A percentile compares a stretch with the other conserved stretches of the same genome.
Evolutionary conservation across 345 rosid species (phyloP).

Genomic region (Syzygium oleosum): DNA sequence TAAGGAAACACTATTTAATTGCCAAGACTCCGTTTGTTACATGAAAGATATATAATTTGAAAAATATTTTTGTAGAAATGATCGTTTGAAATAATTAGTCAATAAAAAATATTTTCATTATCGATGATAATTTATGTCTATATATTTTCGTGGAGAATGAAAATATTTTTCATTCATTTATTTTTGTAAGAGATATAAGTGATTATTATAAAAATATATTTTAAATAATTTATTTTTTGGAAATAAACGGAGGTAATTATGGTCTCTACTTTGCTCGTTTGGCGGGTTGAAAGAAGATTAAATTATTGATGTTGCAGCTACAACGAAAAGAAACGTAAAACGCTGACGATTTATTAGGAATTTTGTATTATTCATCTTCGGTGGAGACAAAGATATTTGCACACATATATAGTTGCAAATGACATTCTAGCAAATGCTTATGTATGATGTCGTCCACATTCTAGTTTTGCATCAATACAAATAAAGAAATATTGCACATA

Average conservation of each 20-base stretch:
- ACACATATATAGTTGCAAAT: neutral
- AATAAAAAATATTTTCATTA: neutral
- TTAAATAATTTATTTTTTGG: neutral
- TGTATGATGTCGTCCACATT: neutral
- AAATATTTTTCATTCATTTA: neutral
- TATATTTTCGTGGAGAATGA: neutral
- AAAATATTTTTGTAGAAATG: neutral
- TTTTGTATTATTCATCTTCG: neutral
- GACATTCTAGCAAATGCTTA: neutral
- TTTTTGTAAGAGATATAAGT: neutral
- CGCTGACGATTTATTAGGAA: neutral
- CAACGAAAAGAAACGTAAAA: neutral
- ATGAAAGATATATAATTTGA: neutral
- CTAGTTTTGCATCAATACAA: neutral
- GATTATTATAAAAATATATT: neutral
- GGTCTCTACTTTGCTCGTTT: neutral
- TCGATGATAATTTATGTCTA: neutral
- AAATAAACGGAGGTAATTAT: neutral
- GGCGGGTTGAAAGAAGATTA: neutral
- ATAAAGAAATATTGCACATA: neutral
- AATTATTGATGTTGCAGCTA: neutral
- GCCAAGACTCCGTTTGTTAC: neutral
- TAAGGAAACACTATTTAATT: neutral
- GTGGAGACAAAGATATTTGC: neutral
- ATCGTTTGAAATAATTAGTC: neutral